Conservation (phyloP, 1,284 basidiomycete species). For the Cryptococcus sp. region DNA sequence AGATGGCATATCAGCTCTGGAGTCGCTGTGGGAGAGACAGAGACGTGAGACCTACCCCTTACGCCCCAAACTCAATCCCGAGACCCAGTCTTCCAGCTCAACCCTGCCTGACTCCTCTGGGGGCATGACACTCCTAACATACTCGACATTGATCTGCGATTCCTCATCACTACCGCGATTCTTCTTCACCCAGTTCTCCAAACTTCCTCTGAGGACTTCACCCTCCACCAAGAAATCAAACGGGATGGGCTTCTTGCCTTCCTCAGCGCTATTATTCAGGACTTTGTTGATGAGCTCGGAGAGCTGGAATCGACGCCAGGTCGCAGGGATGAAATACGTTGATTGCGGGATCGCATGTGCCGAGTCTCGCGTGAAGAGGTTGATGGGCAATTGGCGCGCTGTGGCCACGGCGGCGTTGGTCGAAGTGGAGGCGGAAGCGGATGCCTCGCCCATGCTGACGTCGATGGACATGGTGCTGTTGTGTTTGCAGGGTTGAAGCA, state of each 20-base stretch:
- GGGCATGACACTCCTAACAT: slow-evolving; percentile 88
- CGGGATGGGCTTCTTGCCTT: slow-evolving; percentile 66
- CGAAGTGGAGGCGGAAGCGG: not conserved
- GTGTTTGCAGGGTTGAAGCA: too few relatives aligned
- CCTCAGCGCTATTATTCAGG: slow-evolving; percentile 60
- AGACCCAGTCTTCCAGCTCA: slow-evolving; percentile 93
- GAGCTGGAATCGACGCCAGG: slow-evolving; percentile 93
- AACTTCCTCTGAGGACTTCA: slow-evolving; percentile 70
- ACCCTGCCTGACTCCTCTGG: slow-evolving; percentile 78
- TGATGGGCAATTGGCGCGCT: slow-evolving; percentile 60
- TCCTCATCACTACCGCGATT: slow-evolving; percentile 68
- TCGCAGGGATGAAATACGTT: slow-evolving; percentile 89
- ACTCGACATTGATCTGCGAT: slow-evolving; percentile 88
- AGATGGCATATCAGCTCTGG: slow-evolving; percentile 2
- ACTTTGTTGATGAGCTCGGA: slow-evolving; percentile 97
- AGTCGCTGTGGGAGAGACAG: not conserved
- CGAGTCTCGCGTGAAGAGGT: slow-evolving; percentile 75
- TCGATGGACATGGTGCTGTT: not conserved
- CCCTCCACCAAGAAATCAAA: slow-evolving; percentile 92
- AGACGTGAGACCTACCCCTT: slow-evolving; percentile 62
- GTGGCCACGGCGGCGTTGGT: not conserved
- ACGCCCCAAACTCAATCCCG: slow-evolving; percentile 70
- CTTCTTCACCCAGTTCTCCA: slow-evolving; percentile 76
- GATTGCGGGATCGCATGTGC: slow-evolving; percentile 78
- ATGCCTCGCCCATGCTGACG: not conserved